These are phyloP conservation scores for Stentor roeselii DNA, from an alignment of 73 alveolate species.

Conservation along the genomic window DNA sequence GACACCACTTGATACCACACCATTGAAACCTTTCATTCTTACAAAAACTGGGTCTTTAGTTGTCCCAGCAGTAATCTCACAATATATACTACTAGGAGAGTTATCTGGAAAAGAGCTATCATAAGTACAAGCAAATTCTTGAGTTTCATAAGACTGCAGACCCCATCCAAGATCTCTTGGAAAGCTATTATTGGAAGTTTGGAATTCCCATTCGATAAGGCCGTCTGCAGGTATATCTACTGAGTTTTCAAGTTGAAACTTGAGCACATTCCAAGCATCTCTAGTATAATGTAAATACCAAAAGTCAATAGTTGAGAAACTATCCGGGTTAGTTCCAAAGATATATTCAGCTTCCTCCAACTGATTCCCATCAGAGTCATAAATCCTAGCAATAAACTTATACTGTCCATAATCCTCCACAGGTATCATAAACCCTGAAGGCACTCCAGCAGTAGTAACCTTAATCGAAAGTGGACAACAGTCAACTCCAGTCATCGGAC, in stretches of 20 bases:
- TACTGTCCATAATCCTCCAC: background rate
- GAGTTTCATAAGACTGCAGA: background rate
- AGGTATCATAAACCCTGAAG: conserved; percentile 25
- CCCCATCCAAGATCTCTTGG: conserved; percentile 36
- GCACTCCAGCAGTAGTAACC: conserved; percentile 24
- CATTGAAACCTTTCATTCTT: conserved; percentile 15
- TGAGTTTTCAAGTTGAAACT: background rate
- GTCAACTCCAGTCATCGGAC: conserved; percentile 22
- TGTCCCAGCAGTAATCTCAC: conserved; percentile 21
- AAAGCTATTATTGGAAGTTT: conserved; percentile 1
- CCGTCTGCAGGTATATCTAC: conserved; percentile 25
- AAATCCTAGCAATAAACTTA: background rate
- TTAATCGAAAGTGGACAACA: conserved; percentile 23
- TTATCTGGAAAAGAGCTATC: conserved; percentile 9
- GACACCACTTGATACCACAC: background rate
- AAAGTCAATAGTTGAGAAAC: background rate
- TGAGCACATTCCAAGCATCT: conserved; percentile 30
- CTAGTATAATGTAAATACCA: background rate
- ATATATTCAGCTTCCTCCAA: conserved; percentile 25
- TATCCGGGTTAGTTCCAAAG: background rate
- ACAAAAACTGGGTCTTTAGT: conserved; percentile 20
- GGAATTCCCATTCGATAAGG: conserved; percentile 12
- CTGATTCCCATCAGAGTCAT: conserved; percentile 1
- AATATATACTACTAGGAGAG: conserved; percentile 10
- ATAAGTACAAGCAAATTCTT: conserved; percentile 22